Evolutionary conservation across 257 asterid genomes (phyloP).

Genomic region (Thymus quinquecostatus): DNA sequence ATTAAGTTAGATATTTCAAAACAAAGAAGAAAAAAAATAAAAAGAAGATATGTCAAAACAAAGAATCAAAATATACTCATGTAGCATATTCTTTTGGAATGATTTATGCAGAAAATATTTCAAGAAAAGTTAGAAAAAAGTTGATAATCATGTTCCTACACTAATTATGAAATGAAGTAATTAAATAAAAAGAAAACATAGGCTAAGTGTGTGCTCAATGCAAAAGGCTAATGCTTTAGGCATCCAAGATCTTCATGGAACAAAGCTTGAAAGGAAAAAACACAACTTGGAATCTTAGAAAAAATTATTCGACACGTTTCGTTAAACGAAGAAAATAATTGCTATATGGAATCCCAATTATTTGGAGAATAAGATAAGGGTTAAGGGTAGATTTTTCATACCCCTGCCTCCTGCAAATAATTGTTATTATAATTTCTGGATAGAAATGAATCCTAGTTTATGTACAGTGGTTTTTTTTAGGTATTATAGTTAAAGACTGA

Average conservation of each 20-base stretch:
- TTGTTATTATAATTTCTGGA: background rate
- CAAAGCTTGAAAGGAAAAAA: no score
- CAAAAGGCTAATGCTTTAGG: no score
- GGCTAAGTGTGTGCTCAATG: background rate
- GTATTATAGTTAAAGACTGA: background rate
- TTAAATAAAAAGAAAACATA: background rate
- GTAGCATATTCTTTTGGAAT: background rate
- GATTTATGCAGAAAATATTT: background rate
- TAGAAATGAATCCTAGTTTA: slow-evolving; percentile 6
- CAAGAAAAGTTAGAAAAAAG: background rate
- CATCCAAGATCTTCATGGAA: no score
- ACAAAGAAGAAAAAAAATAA: no score
- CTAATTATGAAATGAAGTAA: no score
- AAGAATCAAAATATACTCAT: background rate
- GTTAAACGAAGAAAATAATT: background rate
- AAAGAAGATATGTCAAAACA: no score
- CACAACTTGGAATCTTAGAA: background rate
- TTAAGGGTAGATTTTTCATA: background rate
- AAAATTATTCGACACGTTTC: background rate
- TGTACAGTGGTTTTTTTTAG: background rate
- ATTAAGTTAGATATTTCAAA: no score
- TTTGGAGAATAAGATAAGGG: slow-evolving; percentile 16
- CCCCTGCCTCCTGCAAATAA: no score
- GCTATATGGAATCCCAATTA: slow-evolving; percentile 11
- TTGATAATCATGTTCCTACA: no score